These are phyloP conservation scores for Encephalitozoon hellem DNA, from an alignment of 371 early-diverging fungal genomes.

Conservation along the genomic window DNA sequence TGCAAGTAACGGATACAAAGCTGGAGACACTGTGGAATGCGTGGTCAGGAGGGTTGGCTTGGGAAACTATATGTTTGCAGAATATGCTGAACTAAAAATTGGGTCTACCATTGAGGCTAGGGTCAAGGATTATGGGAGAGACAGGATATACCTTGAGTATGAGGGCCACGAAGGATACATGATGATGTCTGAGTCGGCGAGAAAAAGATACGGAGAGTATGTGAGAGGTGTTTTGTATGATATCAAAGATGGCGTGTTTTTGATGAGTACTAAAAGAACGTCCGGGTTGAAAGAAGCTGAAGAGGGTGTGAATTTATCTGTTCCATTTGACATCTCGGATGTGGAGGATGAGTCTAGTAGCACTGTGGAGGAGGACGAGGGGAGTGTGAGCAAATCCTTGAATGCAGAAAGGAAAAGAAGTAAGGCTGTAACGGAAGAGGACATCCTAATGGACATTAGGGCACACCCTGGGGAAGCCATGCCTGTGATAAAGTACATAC, in stretches of 20 bases:
- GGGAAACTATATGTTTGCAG: slow-evolving; percentile 37
- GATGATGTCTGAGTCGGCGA: neutral
- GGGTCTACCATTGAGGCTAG: neutral
- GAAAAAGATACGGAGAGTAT: neutral
- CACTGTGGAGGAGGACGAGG: neutral
- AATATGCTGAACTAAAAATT: neutral
- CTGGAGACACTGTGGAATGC: neutral
- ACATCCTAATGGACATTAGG: neutral
- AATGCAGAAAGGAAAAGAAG: slow-evolving; percentile 11
- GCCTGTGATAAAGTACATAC: slow-evolving; percentile 18
- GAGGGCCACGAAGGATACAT: neutral
- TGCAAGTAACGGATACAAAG: neutral
- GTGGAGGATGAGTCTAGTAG: neutral
- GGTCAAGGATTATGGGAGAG: neutral
- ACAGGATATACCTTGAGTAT: neutral
- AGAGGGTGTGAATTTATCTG: neutral
- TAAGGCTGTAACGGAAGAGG: slow-evolving; percentile 10
- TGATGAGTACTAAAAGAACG: neutral
- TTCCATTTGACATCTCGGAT: slow-evolving; percentile 8
- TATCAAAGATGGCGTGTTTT: neutral
- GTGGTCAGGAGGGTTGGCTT: slow-evolving; percentile 16
- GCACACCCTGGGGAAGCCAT: neutral
- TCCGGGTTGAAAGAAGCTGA: neutral
- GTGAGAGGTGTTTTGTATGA: neutral
- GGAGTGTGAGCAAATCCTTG: neutral